phyloP scores from a whole-genome alignment of 2,329 filamentous ascomycete genomes.

The Fonsecaea nubica region DNA sequence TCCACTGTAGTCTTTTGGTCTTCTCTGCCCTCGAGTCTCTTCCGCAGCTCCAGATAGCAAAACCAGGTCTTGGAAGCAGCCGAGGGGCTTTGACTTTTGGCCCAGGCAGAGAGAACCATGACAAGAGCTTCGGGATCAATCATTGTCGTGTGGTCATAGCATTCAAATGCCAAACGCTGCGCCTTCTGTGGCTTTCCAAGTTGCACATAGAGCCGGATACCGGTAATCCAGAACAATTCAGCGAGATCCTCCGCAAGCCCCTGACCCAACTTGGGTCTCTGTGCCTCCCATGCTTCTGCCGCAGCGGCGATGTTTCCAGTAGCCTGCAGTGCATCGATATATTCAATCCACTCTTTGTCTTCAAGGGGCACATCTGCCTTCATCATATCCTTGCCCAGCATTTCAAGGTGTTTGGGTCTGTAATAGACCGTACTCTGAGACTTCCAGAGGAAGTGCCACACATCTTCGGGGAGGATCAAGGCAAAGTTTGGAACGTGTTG shows the following conservation, averaged over 20 bases:
- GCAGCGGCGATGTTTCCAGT: constrained; percentile 67
- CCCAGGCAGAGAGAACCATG: constrained; percentile 73
- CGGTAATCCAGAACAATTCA: constrained; percentile 55
- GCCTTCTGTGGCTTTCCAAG: constrained; percentile 56
- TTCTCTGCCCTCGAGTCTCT: constrained; percentile 26
- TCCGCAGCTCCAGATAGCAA: constrained; percentile 69
- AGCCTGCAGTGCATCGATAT: constrained; percentile 72
- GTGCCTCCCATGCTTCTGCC: constrained; percentile 67
- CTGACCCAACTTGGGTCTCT: constrained; percentile 25
- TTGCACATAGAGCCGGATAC: constrained; percentile 59
- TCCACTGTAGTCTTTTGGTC: constrained; percentile 63
- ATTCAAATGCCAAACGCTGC: constrained; percentile 56
- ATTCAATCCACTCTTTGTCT: constrained; percentile 66
- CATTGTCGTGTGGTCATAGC: constrained; percentile 40
- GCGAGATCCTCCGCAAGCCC: constrained; percentile 20
- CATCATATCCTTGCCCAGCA: constrained; percentile 70
- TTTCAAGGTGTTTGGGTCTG: constrained; percentile 66
- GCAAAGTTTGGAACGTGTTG: constrained; percentile 55
- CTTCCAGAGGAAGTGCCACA: constrained; percentile 72
- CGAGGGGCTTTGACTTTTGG: constrained; percentile 57
- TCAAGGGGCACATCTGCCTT: constrained; percentile 63
- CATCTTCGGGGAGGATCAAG: constrained; percentile 63
- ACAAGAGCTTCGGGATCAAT: constrained; percentile 53
- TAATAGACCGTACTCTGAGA: constrained; percentile 57
- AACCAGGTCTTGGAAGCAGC: constrained; percentile 68